Percentiles rank a stretch among this genome's conserved stretches.
Evolutionary conservation across 1,139 yeast genomes (phyloP).

Genomic region (Candida gigantensis): DNA sequence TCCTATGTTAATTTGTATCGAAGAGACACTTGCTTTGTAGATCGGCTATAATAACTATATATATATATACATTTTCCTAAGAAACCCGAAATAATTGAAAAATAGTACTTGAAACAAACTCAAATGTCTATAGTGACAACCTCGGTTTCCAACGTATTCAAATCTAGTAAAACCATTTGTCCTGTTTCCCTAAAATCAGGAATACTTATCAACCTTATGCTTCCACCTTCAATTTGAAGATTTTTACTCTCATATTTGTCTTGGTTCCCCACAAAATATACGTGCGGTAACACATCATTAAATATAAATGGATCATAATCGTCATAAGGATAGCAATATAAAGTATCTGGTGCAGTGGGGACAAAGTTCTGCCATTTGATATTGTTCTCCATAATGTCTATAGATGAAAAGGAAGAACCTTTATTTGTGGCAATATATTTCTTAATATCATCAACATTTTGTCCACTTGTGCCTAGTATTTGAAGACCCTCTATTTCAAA

Average conservation of each 20-base stretch:
- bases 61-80: too few relatives aligned
- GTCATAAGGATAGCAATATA: slow-evolving; percentile 86
- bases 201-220: slow-evolving; percentile 59
- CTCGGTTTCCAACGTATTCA: slow-evolving; percentile 55
- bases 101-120: too few relatives aligned
- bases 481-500: slow-evolving; percentile 53
- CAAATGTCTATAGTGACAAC: slow-evolving; percentile 28
- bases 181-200: slow-evolving; percentile 73
- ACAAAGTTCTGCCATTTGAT: slow-evolving; percentile 83
- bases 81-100: too few relatives aligned
- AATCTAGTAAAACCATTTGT: slow-evolving; percentile 65
- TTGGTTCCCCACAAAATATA: slow-evolving; percentile 87
- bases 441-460: slow-evolving; percentile 74
- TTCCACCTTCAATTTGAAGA: slow-evolving; percentile 23
- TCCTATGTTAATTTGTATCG: too few relatives aligned
- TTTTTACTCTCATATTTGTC: slow-evolving; percentile 49
- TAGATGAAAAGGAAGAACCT: slow-evolving; percentile 5
- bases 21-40: too few relatives aligned
- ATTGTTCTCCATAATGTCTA: slow-evolving; percentile 65
- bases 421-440: slow-evolving; percentile 46
- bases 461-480: slow-evolving; percentile 79
- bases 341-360: slow-evolving; percentile 96
- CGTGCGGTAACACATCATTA: slow-evolving; percentile 70
- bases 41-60: too few relatives aligned
- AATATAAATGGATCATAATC: slow-evolving; percentile 80